Conservation (phyloP, 2,329 filamentous ascomycete genomes). For the Fonsecaea nubica region DNA sequence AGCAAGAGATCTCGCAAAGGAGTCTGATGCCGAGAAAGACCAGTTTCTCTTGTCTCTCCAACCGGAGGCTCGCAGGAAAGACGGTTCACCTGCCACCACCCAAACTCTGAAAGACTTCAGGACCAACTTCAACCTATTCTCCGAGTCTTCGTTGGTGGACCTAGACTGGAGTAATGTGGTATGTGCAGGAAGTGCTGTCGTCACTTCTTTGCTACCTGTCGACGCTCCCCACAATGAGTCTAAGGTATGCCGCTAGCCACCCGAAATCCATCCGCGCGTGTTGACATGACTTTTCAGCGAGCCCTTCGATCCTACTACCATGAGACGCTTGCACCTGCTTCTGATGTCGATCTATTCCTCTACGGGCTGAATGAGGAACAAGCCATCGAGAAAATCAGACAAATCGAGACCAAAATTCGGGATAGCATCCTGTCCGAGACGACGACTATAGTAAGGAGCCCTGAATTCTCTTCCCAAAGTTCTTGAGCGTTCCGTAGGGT, state of each 20-base stretch:
- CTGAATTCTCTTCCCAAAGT: neutral
- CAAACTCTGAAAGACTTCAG: slow-evolving; percentile 72
- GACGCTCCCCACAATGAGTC: slow-evolving; percentile 66
- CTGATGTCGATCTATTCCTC: slow-evolving; percentile 85
- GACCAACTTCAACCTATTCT: slow-evolving; percentile 81
- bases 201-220: slow-evolving; percentile 77
- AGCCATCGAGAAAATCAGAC: slow-evolving; percentile 80
- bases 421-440: slow-evolving; percentile 83
- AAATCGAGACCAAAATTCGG: slow-evolving; percentile 76
- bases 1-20: slow-evolving; percentile 45
- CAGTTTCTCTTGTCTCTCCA: slow-evolving; percentile 47
- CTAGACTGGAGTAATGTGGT: slow-evolving; percentile 84
- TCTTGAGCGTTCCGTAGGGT: neutral
- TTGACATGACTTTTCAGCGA: slow-evolving; percentile 22
- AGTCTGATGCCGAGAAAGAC: slow-evolving; percentile 43
- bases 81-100: slow-evolving; percentile 72
- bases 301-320: slow-evolving; percentile 75
- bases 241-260: slow-evolving; percentile 51
- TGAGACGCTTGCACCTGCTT: slow-evolving; percentile 78
- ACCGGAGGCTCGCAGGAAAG: slow-evolving; percentile 63
- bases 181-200: slow-evolving; percentile 79
- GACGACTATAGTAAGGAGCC: slow-evolving; percentile 65
- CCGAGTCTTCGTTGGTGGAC: slow-evolving; percentile 76
- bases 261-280: neutral
- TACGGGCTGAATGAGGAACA: slow-evolving; percentile 79